Percentiles rank a stretch among this genome's conserved stretches.
Conservation (phyloP, 1,139 yeast genomes). For the Diutina ranongensis region DNA sequence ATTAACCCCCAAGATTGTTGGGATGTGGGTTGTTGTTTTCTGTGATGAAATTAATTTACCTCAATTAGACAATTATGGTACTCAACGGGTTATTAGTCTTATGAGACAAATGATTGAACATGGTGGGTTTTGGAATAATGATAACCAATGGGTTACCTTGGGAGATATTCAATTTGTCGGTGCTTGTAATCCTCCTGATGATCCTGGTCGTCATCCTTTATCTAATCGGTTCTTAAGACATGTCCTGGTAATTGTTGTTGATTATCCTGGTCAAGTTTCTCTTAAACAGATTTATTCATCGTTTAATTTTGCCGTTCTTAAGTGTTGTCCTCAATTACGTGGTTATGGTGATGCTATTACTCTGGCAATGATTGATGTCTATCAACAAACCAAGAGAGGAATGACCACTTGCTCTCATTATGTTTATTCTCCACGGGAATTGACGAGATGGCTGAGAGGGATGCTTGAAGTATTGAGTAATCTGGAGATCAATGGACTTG, state of each 20-base stretch:
- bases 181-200: slow-evolving; percentile 87
- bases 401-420: slow-evolving; percentile 39
- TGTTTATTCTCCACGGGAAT: slow-evolving; percentile 80
- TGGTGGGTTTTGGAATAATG: slow-evolving; percentile 67
- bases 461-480: slow-evolving; percentile 36
- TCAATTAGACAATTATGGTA: slow-evolving; percentile 57
- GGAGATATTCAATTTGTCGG: slow-evolving; percentile 74
- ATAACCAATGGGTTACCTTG: slow-evolving; percentile 57
- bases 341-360: slow-evolving; percentile 46
- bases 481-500: slow-evolving; percentile 14
- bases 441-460: slow-evolving; percentile 85
- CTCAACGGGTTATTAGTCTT: slow-evolving; percentile 66
- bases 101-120: slow-evolving; percentile 67
- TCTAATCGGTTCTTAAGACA: slow-evolving; percentile 62
- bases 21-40: slow-evolving; percentile 72
- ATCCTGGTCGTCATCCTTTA: slow-evolving; percentile 58
- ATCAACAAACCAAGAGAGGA: slow-evolving; percentile 25
- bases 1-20: slow-evolving; percentile 49
- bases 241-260: slow-evolving; percentile 58
- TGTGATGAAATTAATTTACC: slow-evolving; percentile 93
- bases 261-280: slow-evolving; percentile 63
- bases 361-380: slow-evolving; percentile 57
- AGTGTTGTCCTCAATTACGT: slow-evolving; percentile 49
- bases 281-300: slow-evolving; percentile 56
- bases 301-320: slow-evolving; percentile 47